These are phyloP conservation scores for Aphanomyces invadans DNA, from an alignment of 352 stramenopile species.

Conservation along the genomic window DNA sequence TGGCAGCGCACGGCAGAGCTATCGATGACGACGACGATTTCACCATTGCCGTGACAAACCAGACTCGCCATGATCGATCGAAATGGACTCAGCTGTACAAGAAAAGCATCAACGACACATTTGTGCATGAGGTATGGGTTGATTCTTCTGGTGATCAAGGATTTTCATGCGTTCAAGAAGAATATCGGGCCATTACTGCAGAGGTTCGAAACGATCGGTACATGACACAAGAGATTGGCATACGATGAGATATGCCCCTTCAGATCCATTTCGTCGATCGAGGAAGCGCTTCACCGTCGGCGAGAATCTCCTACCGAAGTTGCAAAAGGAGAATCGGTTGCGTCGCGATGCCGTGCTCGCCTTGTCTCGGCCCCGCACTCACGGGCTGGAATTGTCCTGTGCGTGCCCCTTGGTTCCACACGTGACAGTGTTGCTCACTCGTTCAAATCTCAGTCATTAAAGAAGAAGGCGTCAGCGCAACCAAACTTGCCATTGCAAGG, in stretches of 20 bases:
- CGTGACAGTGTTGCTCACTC: background rate
- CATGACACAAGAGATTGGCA: too few relatives aligned
- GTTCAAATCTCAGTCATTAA: background rate
- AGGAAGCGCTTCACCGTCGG: slow-evolving; percentile 4
- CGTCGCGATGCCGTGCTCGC: slow-evolving; percentile 13
- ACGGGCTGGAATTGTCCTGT: background rate
- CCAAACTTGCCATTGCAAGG: background rate
- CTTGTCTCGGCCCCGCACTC: background rate
- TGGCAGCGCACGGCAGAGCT: background rate
- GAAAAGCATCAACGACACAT: background rate
- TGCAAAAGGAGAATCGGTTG: background rate
- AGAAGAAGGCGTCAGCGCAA: background rate
- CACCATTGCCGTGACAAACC: slow-evolving; percentile 10
- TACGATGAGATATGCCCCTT: too few relatives aligned
- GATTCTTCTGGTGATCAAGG: background rate
- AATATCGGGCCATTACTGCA: slow-evolving; percentile 5
- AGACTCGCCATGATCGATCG: background rate
- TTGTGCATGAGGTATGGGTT: slow-evolving; percentile 1
- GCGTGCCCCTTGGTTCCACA: too few relatives aligned
- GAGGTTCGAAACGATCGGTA: slow-evolving; percentile 15
- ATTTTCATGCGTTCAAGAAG: background rate
- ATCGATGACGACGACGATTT: slow-evolving; percentile 10
- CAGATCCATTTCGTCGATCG: slow-evolving; percentile 22
- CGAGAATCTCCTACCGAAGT: slow-evolving; percentile 3
- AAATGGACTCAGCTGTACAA: slow-evolving; percentile 18